A percentile compares a stretch with the other conserved stretches of the same genome.
These are phyloP conservation scores for Cutaneotrichosporon sp. DNA, from an alignment of 1,284 basidiomycete genomes.

Conservation along the genomic window DNA sequence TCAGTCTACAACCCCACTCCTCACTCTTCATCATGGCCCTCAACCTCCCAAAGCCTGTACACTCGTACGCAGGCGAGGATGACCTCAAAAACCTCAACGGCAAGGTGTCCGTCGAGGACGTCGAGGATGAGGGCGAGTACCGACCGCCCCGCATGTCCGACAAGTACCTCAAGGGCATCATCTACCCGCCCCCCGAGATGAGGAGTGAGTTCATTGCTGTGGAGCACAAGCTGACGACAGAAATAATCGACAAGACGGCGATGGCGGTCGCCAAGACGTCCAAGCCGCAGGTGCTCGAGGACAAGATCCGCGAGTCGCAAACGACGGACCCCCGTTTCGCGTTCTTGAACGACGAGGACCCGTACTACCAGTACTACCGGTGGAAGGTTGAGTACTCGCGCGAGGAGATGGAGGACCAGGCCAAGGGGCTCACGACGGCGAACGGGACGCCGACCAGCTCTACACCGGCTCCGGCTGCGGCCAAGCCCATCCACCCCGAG, in stretches of 20 bases:
- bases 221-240: slow-evolving; percentile 58
- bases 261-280: slow-evolving; percentile 87
- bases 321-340: slow-evolving; percentile 95
- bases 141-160: slow-evolving; percentile 55
- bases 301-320: slow-evolving; percentile 92
- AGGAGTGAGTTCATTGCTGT: slow-evolving; percentile 64
- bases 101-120: slow-evolving; percentile 23
- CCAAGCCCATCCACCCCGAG: slow-evolving; percentile 44
- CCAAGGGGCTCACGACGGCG: slow-evolving; percentile 30
- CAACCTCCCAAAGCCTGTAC: slow-evolving; percentile 52
- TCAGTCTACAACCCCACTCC: background rate
- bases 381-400: slow-evolving; percentile 72
- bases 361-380: slow-evolving; percentile 95
- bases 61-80: slow-evolving; percentile 50
- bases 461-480: slow-evolving; percentile 36
- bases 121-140: slow-evolving; percentile 37
- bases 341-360: slow-evolving; percentile 86
- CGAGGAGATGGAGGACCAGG: slow-evolving; percentile 68
- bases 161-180: slow-evolving; percentile 76
- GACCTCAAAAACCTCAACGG: slow-evolving; percentile 39
- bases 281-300: slow-evolving; percentile 86
- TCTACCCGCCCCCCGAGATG: slow-evolving; percentile 89
- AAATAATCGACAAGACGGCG: slow-evolving; percentile 95
- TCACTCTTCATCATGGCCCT: slow-evolving; percentile 35
- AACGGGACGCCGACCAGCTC: slow-evolving; percentile 18